A percentile compares a stretch with the other conserved stretches of the same genome.
Evolutionary conservation across 148 eudicot genomes (phyloP).

Genomic region (Nepenthes mirabilis): DNA sequence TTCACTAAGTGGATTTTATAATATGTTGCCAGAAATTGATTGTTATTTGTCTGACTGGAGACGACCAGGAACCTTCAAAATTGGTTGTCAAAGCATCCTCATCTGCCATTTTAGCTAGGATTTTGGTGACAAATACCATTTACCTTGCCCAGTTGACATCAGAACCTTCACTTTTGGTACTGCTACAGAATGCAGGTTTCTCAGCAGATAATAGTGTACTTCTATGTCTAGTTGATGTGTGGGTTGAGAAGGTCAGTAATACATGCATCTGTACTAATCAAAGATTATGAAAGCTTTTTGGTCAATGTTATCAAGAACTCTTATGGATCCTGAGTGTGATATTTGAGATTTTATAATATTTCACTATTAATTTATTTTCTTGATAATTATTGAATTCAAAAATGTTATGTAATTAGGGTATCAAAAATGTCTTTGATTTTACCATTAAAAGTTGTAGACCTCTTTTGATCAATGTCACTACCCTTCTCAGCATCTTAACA

Average conservation of each 20-base stretch:
- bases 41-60: slow-evolving; percentile 68
- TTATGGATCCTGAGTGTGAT: too few species aligned
- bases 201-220: slow-evolving; percentile 71
- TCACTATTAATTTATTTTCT: too few species aligned
- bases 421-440: too few species aligned
- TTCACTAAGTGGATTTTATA: slow-evolving; percentile 6
- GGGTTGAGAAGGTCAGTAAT: slow-evolving; percentile 91
- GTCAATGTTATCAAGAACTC: too few species aligned
- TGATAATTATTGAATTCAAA: too few species aligned
- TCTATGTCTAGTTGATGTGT: slow-evolving; percentile 81
- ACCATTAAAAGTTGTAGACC: too few species aligned
- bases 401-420: too few species aligned
- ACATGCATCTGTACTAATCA: background rate
- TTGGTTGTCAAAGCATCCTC: slow-evolving; percentile 77
- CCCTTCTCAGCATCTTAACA: too few species aligned
- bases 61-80: slow-evolving; percentile 77
- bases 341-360: too few species aligned
- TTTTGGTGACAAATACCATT: slow-evolving; percentile 79
- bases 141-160: slow-evolving; percentile 86
- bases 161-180: slow-evolving; percentile 48
- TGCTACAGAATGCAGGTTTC: slow-evolving; percentile 73
- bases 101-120: slow-evolving; percentile 85
- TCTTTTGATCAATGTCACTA: too few species aligned
- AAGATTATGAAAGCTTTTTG: background rate
- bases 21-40: slow-evolving; percentile 65